Base-by-base conservation (phyloP, 2,329 filamentous ascomycete genomes). In the Colletotrichum sp. region DNA sequence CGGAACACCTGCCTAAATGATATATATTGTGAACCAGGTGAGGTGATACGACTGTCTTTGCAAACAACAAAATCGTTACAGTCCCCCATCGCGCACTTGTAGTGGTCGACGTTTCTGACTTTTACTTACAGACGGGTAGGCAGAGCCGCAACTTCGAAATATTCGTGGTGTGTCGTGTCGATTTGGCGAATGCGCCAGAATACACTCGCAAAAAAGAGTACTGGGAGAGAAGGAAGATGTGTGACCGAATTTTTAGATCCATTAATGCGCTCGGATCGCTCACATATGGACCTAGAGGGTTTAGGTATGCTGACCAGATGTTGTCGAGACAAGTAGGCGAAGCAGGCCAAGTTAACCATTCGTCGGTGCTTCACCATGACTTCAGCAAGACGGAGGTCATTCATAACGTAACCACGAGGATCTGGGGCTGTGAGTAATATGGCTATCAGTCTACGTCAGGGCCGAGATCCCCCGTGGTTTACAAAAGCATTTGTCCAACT, bases 1-100 rank as follows among this genome's bases (percentile, higher is more conserved):
- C 6, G 3, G 43, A 48, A 21, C 0, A 3, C 43, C 6, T 48
- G 6, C n/a, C 6, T 48, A 1, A 21, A 0, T 48, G 10, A 6
- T 13, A 48, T n/a, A 8, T 2, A 48, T 21, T 48, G 43, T 12
- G 6, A 48, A 21, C 6, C 10, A 48, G 4, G n/a, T 48, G 43
- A 21, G 18, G 43, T 12, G n/a, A 21, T 48, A 10, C 3, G 3
- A 6, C 38, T 43, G 1, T 3, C 18, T n/a, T 10, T 43, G 18
- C 5, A 6, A n/a, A 43, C 5, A 6, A 43, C 3, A 10, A 43
- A 18, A 43, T 34, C 32, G 12, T 13, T 34, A 1, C 12, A 34
- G 5, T 34, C 5, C 12, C 12, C 32, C 2, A 2, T 3, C 32
- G 32, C 32, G 32, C 32, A 34, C 32, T 34, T 13, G 13, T 34